Base-by-base conservation (phyloP, 1,284 basidiomycete species). In the Sanghuangporus weigelae region DNA sequence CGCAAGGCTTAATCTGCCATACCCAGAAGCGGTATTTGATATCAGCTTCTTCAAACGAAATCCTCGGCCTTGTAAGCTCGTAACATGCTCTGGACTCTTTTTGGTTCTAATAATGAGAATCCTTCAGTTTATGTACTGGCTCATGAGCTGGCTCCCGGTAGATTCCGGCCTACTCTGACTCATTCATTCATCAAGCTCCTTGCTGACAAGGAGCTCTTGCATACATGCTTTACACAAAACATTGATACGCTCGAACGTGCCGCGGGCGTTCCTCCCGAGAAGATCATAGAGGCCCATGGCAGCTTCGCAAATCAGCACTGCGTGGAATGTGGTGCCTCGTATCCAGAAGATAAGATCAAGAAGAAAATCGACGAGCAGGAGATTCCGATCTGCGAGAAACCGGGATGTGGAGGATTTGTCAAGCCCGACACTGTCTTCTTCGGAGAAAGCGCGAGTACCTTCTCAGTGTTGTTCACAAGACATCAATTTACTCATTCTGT, bases 371-470 rank as follows among this genome's bases (percentile, higher is more conserved):
- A 79, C 59, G 71, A 76, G 31, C 85, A 84, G 38, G 73, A 81
- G 63, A 84, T 92, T 40, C 86, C 92, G 6, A 78, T 75, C 53
- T 95, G 93, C 72, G 76, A 79, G 60, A 67, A 71, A 63, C 39
- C 11, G 10, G 31, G 36, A 7, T 94, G 92, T 69, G 76, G 76
- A 0, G 92, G 91, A 0, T 77, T 93, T 40, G 89, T 95, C 44
- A 96, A 96, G 75, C 95, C 94, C 3, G 90, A 96, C 71, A 96
- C 96, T 55, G 92, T 96, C n/a, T 96, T 97, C 76, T 96, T 96
- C 71, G 95, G 95, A 55, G 95, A 96, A 76, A 70, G 79, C 50
- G 89, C 89, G 70, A 38, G 85, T 75, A 21, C 46, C 40, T 14
- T 53, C 8, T 55, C 26, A 26, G 23, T 35, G n/a, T 35, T 10